Percentiles rank a stretch among this genome's conserved stretches.
Evolutionary conservation across 2,329 filamentous ascomycete species (phyloP).

Genomic region (Bisporella sp.): DNA sequence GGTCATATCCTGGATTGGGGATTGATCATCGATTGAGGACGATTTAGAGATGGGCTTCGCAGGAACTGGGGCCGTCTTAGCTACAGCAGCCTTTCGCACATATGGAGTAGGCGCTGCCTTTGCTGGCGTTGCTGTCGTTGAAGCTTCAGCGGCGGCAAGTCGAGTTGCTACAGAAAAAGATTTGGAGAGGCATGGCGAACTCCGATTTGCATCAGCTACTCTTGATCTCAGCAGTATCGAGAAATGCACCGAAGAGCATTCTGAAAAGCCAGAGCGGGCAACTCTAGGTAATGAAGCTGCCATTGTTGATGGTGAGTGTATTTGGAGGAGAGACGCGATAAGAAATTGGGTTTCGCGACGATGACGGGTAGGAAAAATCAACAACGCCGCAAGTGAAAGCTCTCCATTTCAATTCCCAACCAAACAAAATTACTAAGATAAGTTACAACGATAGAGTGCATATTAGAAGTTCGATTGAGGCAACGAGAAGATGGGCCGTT

Average conservation of each 20-base stretch:
- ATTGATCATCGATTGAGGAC: slow-evolving; percentile 46
- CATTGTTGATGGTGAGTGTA: slow-evolving; percentile 4
- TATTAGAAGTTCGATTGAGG: too few species aligned
- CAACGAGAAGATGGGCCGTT: too few species aligned
- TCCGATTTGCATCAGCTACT: not conserved
- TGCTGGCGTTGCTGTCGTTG: slow-evolving; percentile 17
- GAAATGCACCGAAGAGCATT: slow-evolving; percentile 6
- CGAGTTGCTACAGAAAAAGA: slow-evolving; percentile 16
- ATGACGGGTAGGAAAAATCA: too few species aligned
- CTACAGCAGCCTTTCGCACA: not conserved
- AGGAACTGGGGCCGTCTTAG: not conserved
- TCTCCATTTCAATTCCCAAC: too few species aligned
- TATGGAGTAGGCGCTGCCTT: slow-evolving; percentile 4
- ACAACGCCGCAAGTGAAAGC: too few species aligned
- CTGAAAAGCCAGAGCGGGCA: slow-evolving; percentile 16
- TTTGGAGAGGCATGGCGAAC: slow-evolving; percentile 6
- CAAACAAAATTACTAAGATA: too few species aligned
- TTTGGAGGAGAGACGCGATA: too few species aligned
- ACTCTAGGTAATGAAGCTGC: slow-evolving; percentile 16
- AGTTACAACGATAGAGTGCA: too few species aligned
- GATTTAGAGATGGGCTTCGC: slow-evolving; percentile 5
- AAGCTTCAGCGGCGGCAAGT: slow-evolving; percentile 17
- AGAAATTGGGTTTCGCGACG: too few species aligned
- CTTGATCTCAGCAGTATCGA: slow-evolving; percentile 4
- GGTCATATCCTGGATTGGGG: slow-evolving; percentile 33